Conservation (phyloP, 768 basidiomycete species). For the Auriscalpium microsporum region DNA sequence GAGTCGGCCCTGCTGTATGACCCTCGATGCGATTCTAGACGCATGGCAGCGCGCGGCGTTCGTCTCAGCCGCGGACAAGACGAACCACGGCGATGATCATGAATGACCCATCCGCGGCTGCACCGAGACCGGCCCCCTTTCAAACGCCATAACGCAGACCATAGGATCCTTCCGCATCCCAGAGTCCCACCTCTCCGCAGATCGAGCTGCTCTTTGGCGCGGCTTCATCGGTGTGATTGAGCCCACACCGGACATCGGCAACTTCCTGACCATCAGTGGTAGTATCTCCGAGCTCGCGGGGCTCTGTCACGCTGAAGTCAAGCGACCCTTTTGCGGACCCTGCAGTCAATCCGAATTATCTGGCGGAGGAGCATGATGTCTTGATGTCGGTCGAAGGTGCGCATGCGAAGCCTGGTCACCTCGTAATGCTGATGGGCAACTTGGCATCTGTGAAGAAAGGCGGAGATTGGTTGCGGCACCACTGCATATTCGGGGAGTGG, state of each 20-base stretch:
- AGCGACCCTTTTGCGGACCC: conserved; percentile 17
- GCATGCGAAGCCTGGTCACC: neutral
- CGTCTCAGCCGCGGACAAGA: too few species aligned
- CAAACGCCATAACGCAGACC: conserved; percentile 1
- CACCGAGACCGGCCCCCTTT: neutral
- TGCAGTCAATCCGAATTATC: conserved; percentile 14
- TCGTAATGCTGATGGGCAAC: neutral
- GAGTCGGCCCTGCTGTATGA: too few species aligned
- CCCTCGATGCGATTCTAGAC: too few species aligned
- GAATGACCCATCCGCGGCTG: too few species aligned
- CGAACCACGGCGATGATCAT: too few species aligned
- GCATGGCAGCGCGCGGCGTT: too few species aligned
- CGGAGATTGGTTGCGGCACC: neutral
- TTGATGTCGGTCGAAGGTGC: neutral
- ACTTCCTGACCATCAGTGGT: neutral
- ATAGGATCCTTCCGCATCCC: conserved; percentile 17
- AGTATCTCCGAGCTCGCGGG: conserved; percentile 2
- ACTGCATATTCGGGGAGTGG: neutral
- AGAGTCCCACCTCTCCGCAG: conserved; percentile 13
- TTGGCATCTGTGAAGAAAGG: neutral
- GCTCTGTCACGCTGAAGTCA: conserved; percentile 17
- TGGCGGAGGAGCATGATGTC: neutral
- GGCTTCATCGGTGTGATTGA: neutral
- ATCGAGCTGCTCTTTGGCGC: conserved; percentile 9
- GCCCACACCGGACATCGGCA: neutral